Base-by-base conservation (phyloP, 1,284 basidiomycete genomes). In the Sanghuangporus weigelae region DNA sequence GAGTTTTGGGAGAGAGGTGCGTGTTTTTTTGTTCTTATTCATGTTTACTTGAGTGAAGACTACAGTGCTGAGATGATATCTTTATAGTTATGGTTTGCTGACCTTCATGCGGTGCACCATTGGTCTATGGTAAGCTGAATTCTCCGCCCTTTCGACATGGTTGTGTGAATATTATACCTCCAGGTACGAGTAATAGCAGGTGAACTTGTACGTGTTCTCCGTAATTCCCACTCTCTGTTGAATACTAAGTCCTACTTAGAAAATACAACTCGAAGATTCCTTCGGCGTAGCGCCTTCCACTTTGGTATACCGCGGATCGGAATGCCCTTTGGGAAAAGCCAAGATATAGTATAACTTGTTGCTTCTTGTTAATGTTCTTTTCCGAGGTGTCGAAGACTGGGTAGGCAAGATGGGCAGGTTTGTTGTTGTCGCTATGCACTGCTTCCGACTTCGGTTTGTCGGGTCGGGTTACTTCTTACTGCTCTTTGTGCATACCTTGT, bases 231-330 rank as follows among this genome's bases (percentile, higher is more conserved):
- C 63, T 39, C 19, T 61, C 62, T 60, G 53, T 59, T 68, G 63
- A 67, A 62, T 21, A 64, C 78, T 40, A 31, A 54, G 39, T 57
- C 50, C 4, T 21, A 23, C 21, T 57, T 64, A 93, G 90, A 82
- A 80, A 38, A 81, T 92, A 57, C 75, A 78, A 67, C 73, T 92
- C 60, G 81, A 84, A 39, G 85, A 87, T 3, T 85, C 90, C 62
- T 92, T 93, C 71, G 90, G 90, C 12, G 87, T 91, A 69, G 91
- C 90, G 3, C 90, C 90, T 0, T 93, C 91, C 5, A 93, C 90
- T 11, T 74, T 93, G 31, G 83, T 91, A 7, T 80, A 89, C 73
- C 84, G 84, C 75, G 86, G 86, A 38, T 74, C 72, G 62, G 21
- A 60, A 48, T 56, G 49, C 3, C 50, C 64, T 5, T 51, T 66